phyloP scores from a whole-genome alignment of 2,329 filamentous ascomycete genomes.

The Colletotrichum sp. region DNA sequence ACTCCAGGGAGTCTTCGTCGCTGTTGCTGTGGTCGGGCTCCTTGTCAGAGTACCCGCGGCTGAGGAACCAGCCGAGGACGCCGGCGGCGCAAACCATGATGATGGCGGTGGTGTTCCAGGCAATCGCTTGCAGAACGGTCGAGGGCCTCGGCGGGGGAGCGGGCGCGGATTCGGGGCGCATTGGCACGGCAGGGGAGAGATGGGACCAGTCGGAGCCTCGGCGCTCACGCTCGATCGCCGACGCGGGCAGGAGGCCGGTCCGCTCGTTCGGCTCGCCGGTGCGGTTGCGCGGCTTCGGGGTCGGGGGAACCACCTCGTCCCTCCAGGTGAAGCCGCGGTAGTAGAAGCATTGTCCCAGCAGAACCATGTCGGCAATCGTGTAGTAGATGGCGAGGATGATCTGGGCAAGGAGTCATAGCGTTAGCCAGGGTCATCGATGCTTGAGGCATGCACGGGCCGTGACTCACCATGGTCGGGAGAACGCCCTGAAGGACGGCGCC shows the following conservation, averaged over 20 bases:
- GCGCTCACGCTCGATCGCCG: slow-evolving; percentile 41
- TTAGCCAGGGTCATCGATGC: slow-evolving; percentile 7
- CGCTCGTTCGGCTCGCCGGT: slow-evolving; percentile 53
- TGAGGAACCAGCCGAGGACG: slow-evolving; percentile 84
- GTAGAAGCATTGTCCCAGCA: slow-evolving; percentile 91
- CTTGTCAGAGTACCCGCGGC: slow-evolving; percentile 49
- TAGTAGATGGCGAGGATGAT: slow-evolving; percentile 94
- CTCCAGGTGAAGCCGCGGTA: slow-evolving; percentile 82
- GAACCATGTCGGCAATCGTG: slow-evolving; percentile 86
- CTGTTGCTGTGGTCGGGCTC: slow-evolving; percentile 46
- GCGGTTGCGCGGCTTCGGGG: slow-evolving; percentile 41
- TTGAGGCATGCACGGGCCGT: not conserved
- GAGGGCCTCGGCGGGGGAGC: slow-evolving; percentile 49
- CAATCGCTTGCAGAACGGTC: slow-evolving; percentile 59
- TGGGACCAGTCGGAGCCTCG: slow-evolving; percentile 63
- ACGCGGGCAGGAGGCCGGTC: slow-evolving; percentile 49
- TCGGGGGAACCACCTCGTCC: slow-evolving; percentile 52
- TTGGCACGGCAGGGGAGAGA: slow-evolving; percentile 82
- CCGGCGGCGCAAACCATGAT: slow-evolving; percentile 85
- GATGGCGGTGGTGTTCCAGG: slow-evolving; percentile 79
- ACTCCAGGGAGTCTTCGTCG: slow-evolving; percentile 57
- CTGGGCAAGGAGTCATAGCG: slow-evolving; percentile 36
- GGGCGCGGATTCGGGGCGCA: slow-evolving; percentile 57
- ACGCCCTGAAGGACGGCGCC: slow-evolving; percentile 92
- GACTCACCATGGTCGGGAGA: slow-evolving; percentile 82